Base-by-base conservation (phyloP, 371 early-diverging fungal species). In the Rhizopus stolonifer region DNA sequence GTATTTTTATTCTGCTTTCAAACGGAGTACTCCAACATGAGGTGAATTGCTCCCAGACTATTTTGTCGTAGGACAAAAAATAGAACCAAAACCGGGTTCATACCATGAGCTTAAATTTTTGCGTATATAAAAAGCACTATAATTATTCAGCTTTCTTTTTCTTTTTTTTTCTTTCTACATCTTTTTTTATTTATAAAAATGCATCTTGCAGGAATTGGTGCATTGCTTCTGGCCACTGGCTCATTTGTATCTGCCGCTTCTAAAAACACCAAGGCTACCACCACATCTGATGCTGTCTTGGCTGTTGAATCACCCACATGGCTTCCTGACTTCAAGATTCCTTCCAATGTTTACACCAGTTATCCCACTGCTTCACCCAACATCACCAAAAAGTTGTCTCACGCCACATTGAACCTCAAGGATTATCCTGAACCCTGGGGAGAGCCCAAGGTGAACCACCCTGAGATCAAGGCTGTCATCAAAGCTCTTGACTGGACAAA, bases 401-500 rank as follows among this genome's bases (percentile, higher is more conserved):
- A 39, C 8, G 38, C 44, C 1, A 56, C 67, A 4, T 59, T 74
- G 15, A 54, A 72, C 21, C 51, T 58, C 10, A 7, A 26, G 7
- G 36, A 32, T 13, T 77, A 77, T 19, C 78, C 78, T 44, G 61
- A 60, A 46, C 61, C 67, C 14, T 77, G 78, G 78, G 40, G 32
- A 17, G 31, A 58, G 3, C 70, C 74, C 15, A 43, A 57, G 19
- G 65, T 64, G 2, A 54, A 56, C 18, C 59, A 59, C 22, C 33
- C 74, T 14, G 74, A 74, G 57, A 51, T 77, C 5, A 58, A 65
- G 33, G 67, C 68, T 19, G 78, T 65, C 1, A 68, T 70, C 11
- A 51, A 54, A 15, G 63, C 78, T 1, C 65, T 77, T 44, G 74
- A 77, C 45, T 77, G 78, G 78, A 38, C 34, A 25, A 65, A 67